Percentiles rank a stretch among this genome's conserved stretches.
Conservation (phyloP, 164 flowering plant genomes). For the Berberis vulgaris region DNA sequence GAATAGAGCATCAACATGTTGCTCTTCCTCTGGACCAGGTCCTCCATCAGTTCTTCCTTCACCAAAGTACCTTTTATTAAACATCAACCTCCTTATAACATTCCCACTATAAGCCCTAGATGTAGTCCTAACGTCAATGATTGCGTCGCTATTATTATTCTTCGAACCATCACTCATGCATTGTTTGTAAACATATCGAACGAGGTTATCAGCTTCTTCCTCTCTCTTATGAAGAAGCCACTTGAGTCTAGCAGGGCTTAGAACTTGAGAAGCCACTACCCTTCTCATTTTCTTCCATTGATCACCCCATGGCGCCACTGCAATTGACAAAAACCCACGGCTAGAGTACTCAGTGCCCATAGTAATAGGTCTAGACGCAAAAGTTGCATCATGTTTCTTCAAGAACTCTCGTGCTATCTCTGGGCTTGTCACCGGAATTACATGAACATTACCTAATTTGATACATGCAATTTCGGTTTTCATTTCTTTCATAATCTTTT, state of each 20-base stretch:
- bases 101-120: conserved; percentile 16
- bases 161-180: not conserved
- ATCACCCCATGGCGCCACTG: conserved; percentile 18
- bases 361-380: conserved; percentile 20
- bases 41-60: conserved; percentile 19
- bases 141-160: not conserved
- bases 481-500: conserved; percentile 15
- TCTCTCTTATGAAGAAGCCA: conserved; percentile 2
- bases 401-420: conserved; percentile 23
- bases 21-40: conserved; percentile 19
- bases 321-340: conserved; percentile 19
- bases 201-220: conserved; percentile 2
- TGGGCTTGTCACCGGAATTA: conserved; percentile 25
- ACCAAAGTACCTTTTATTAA: conserved; percentile 21
- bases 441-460: conserved; percentile 17
- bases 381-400: conserved; percentile 22
- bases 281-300: conserved; percentile 20
- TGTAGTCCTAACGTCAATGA: not conserved
- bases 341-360: conserved; percentile 21
- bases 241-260: not conserved
- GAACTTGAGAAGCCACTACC: conserved; percentile 1
- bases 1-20: conserved; percentile 19
- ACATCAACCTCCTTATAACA: conserved; percentile 22
- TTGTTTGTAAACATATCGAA: not conserved
- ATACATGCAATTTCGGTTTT: conserved; percentile 16